Conservation (phyloP, 2,329 filamentous ascomycete species). For the Stemphylium beticola region DNA sequence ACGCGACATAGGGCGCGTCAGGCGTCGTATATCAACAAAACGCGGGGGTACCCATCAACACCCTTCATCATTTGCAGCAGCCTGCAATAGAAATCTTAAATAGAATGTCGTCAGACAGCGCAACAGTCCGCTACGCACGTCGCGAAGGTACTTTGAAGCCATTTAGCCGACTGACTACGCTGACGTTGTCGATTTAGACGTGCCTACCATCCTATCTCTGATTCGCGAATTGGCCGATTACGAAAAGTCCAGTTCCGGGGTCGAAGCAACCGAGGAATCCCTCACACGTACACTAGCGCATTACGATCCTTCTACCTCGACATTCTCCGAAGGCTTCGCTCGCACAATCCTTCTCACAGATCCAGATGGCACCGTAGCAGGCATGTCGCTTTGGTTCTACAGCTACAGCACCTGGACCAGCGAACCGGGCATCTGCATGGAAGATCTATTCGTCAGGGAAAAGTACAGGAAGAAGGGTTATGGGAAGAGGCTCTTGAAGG, state of each 20-base stretch:
- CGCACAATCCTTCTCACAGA: conserved; percentile 73
- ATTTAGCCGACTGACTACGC: not conserved
- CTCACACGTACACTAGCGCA: conserved; percentile 81
- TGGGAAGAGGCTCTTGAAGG: conserved; percentile 75
- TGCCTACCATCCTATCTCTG: conserved; percentile 78
- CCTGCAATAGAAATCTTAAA: not conserved
- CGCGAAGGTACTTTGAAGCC: conserved; percentile 59
- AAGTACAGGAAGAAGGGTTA: conserved; percentile 77
- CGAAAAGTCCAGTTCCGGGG: conserved; percentile 75
- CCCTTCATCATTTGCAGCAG: not conserved
- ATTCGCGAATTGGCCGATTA: conserved; percentile 88
- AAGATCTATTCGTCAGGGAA: conserved; percentile 85
- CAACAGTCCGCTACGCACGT: conserved; percentile 64
- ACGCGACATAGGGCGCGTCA: conserved; percentile 20
- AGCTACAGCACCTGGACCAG: conserved; percentile 95
- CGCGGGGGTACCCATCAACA: not conserved
- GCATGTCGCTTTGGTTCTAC: conserved; percentile 91
- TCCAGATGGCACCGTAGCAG: conserved; percentile 59
- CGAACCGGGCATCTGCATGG: conserved; percentile 87
- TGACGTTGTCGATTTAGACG: conserved; percentile 62
- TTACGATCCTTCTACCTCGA: conserved; percentile 54
- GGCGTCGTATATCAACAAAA: not conserved
- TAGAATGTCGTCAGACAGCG: conserved; percentile 36
- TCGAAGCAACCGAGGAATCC: conserved; percentile 78
- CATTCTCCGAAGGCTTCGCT: conserved; percentile 67